Conservation (phyloP, 179 eudicot species). For the Corrigiola litoralis region DNA sequence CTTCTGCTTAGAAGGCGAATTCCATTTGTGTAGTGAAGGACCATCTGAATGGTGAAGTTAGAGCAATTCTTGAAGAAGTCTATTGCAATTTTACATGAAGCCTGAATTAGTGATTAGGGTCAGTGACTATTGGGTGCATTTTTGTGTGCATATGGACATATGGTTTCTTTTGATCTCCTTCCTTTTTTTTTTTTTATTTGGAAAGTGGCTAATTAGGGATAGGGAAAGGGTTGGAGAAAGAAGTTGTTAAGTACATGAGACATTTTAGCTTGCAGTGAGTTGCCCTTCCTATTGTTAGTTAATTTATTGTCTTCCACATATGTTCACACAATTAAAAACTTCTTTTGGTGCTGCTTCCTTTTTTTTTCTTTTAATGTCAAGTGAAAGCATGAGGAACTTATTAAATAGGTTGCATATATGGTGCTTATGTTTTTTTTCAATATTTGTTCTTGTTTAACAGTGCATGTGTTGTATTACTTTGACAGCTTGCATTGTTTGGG, state of each 20-base stretch:
- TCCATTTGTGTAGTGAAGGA: neutral
- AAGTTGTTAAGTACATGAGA: too few species aligned
- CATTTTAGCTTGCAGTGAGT: too few species aligned
- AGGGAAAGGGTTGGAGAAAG: too few species aligned
- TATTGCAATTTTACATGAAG: neutral
- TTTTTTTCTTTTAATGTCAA: too few species aligned
- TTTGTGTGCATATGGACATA: neutral
- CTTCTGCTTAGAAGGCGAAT: too few species aligned
- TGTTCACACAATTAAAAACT: too few species aligned
- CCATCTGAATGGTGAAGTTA: neutral
- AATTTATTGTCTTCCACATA: too few species aligned
- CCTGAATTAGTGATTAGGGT: neutral
- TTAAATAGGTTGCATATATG: too few species aligned
- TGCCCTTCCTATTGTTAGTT: too few species aligned
- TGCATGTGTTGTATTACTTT: slow-evolving; percentile 6
- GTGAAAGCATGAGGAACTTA: too few species aligned
- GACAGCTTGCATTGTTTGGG: slow-evolving; percentile 69
- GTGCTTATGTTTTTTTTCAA: neutral
- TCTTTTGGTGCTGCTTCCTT: too few species aligned
- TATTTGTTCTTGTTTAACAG: slow-evolving; percentile 2
- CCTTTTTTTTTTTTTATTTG: neutral
- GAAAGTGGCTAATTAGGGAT: neutral
- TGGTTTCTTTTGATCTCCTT: neutral
- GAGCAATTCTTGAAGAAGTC: neutral
- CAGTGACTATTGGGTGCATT: neutral